Conservation (phyloP, 495 filamentous ascomycete genomes). For the Aspergillus campestris region DNA sequence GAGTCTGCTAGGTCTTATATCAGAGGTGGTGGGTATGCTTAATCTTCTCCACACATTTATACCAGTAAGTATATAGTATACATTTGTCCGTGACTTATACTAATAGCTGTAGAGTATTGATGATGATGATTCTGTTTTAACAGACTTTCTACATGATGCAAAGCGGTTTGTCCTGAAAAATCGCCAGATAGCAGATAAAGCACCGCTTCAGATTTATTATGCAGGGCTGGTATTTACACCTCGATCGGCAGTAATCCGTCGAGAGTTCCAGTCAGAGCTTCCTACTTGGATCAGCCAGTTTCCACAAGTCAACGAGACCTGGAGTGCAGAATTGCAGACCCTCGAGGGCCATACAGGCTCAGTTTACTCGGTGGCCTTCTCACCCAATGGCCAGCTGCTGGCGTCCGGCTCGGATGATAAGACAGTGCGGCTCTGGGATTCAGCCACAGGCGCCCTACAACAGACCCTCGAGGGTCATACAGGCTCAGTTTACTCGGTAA, state of each 20-base stretch:
- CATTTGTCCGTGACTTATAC: not conserved
- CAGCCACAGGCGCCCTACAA: too few relatives aligned
- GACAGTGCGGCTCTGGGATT: conserved; percentile 33
- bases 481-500: not conserved
- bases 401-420: conserved; percentile 8
- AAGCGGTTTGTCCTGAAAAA: conserved; percentile 23
- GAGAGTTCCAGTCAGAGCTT: conserved; percentile 1
- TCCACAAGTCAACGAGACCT: conserved; percentile 6
- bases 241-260: conserved; percentile 16
- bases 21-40: conserved; percentile 14
- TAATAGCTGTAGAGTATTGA: conserved; percentile 3
- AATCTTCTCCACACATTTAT: not conserved
- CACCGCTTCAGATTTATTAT: conserved; percentile 8
- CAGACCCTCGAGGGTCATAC: too few relatives aligned
- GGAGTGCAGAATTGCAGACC: conserved; percentile 10
- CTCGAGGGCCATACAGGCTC: conserved; percentile 12
- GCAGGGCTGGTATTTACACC: conserved; percentile 28
- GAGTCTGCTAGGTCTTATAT: conserved; percentile 26
- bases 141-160: conserved; percentile 23
- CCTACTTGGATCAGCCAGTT: conserved; percentile 2
- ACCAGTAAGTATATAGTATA: conserved; percentile 12
- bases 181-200: conserved; percentile 22
- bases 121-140: conserved; percentile 12
- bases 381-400: conserved; percentile 6
- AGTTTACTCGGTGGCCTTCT: conserved; percentile 6